Percentiles rank a stretch among this genome's conserved stretches.
phyloP scores from a whole-genome alignment of 2,329 filamentous ascomycete genomes.

The Trichoderma endophyticum region DNA sequence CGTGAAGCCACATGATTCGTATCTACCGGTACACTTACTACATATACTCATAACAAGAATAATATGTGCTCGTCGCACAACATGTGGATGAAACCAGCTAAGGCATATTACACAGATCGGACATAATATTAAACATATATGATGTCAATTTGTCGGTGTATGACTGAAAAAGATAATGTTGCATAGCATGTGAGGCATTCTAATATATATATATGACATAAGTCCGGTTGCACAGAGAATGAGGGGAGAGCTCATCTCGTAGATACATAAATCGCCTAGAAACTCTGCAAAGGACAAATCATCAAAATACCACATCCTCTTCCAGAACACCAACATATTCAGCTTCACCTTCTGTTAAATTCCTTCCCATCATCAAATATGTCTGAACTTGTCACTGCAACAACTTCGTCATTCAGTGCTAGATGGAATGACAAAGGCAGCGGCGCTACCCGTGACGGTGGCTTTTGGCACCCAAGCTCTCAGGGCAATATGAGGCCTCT shows the following conservation, averaged over 20 bases:
- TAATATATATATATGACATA: background rate
- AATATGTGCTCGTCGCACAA: no score
- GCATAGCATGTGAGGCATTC: background rate
- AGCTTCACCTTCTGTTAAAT: background rate
- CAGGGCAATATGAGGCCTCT: background rate
- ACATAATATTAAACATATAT: background rate
- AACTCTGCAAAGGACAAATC: background rate
- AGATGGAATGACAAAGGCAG: background rate
- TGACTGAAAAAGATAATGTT: background rate
- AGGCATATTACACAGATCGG: no score
- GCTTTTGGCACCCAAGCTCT: background rate
- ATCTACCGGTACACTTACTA: no score
- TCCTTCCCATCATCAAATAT: background rate
- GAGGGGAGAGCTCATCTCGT: background rate
- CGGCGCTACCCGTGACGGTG: background rate
- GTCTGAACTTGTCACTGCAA: background rate
- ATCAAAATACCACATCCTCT: fast-evolving
- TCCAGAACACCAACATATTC: background rate
- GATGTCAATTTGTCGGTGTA: background rate
- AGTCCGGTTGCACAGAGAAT: background rate
- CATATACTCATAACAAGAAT: no score
- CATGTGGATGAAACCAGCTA: no score
- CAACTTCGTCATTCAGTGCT: background rate
- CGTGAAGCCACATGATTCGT: no score
- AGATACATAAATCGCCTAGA: background rate